phyloP scores from a whole-genome alignment of 257 asterid species.

The Capsicum baccatum region DNA sequence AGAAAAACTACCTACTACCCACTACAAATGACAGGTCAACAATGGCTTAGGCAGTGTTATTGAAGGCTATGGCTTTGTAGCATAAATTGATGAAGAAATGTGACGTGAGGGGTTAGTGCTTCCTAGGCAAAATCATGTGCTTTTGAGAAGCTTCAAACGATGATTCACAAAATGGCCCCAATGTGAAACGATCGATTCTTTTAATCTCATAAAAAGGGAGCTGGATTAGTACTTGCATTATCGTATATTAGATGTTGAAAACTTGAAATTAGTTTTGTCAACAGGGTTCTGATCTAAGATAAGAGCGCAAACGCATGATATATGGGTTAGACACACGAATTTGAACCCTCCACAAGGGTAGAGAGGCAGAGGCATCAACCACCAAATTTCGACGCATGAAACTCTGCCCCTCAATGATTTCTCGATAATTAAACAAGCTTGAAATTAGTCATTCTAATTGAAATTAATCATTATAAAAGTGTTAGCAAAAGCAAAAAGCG shows the following conservation, averaged over 20 bases:
- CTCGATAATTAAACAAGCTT: not conserved
- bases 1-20: slow-evolving; percentile 23
- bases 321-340: not conserved
- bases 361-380: not conserved
- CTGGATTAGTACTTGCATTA: not conserved
- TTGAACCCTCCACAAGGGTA: slow-evolving; percentile 2
- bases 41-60: not conserved
- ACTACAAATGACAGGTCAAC: not conserved
- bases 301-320: not conserved
- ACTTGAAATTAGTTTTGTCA: not conserved
- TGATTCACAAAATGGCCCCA: not conserved
- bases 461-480: not conserved
- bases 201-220: slow-evolving; percentile 5
- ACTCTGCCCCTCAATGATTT: not conserved
- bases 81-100: not conserved
- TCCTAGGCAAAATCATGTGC: not conserved
- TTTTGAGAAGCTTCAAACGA: slow-evolving; percentile 7
- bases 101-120: not conserved
- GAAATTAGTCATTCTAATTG: not conserved
- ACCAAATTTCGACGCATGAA: not conserved
- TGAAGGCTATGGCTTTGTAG: not conserved
- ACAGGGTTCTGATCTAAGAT: not conserved
- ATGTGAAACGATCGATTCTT: not conserved
- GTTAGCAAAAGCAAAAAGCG: not conserved
- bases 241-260: not conserved